These are phyloP conservation scores for Aureobasidium pullulans DNA, from an alignment of 2,329 filamentous ascomycete genomes.

Conservation along the genomic window DNA sequence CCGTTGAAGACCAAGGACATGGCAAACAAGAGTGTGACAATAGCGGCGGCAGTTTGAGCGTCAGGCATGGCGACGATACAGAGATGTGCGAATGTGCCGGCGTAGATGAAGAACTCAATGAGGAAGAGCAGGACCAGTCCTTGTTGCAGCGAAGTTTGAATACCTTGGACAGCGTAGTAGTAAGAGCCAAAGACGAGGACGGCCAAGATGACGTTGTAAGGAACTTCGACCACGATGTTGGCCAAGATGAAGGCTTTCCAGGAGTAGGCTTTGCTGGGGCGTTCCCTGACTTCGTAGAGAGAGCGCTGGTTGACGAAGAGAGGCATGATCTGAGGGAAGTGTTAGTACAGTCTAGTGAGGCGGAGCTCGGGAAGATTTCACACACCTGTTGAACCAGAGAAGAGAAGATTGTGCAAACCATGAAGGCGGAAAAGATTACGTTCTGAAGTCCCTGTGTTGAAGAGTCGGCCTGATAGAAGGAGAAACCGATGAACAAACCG, in stretches of 20 bases:
- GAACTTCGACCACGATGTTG: constrained; percentile 65
- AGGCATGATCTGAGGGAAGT: constrained; percentile 46
- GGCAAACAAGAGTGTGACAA: constrained; percentile 43
- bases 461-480: constrained; percentile 33
- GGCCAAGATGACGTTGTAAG: constrained; percentile 56
- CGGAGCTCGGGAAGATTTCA: neutral
- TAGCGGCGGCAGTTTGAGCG: constrained; percentile 58
- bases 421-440: constrained; percentile 44
- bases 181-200: constrained; percentile 63
- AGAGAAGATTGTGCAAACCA: constrained; percentile 36
- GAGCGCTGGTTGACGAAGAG: constrained; percentile 52
- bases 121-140: constrained; percentile 57
- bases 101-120: constrained; percentile 57
- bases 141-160: constrained; percentile 46
- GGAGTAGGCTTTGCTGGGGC: constrained; percentile 63
- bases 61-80: constrained; percentile 63
- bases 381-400: constrained; percentile 9
- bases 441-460: constrained; percentile 38
- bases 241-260: constrained; percentile 67
- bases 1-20: constrained; percentile 44
- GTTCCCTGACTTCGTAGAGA: constrained; percentile 53
- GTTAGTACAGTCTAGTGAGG: neutral
- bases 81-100: constrained; percentile 66
- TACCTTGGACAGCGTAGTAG: constrained; percentile 57
- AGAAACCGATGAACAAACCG: constrained; percentile 42